Evolutionary conservation across 768 basidiomycete species (phyloP).

Genomic region (Calocybe indica): DNA sequence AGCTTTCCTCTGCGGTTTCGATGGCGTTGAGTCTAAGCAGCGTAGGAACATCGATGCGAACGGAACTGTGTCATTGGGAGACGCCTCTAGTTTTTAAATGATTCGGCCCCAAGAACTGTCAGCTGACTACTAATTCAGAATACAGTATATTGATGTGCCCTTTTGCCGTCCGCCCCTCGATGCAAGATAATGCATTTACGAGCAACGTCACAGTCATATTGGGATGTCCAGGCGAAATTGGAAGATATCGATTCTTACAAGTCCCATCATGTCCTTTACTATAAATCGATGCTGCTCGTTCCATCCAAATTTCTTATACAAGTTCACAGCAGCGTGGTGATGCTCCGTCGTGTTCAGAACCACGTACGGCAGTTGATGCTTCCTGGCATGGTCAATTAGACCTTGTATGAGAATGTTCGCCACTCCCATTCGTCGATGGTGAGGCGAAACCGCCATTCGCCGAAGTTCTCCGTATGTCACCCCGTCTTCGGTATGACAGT

Average conservation of each 20-base stretch:
- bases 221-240: constrained; percentile 1
- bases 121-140: too few species aligned
- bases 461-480: constrained; percentile 5
- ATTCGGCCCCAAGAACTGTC: too few species aligned
- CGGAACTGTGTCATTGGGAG: too few species aligned
- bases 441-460: constrained; percentile 9
- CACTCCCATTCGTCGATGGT: constrained; percentile 8
- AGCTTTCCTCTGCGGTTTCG: too few species aligned
- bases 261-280: background rate
- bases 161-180: too few species aligned
- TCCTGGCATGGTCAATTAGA: constrained; percentile 5
- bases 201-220: too few species aligned
- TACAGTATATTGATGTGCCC: too few species aligned
- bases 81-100: too few species aligned
- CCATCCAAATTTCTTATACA: constrained; percentile 14
- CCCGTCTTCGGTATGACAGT: constrained; percentile 3
- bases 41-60: too few species aligned
- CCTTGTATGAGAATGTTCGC: constrained; percentile 4
- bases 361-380: background rate
- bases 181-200: too few species aligned
- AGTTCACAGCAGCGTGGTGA: constrained; percentile 4
- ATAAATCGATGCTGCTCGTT: background rate
- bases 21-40: too few species aligned
- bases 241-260: background rate
- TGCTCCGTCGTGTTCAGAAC: constrained; percentile 1